Conservation (phyloP, 352 stramenopile genomes). For the Pythium grandisporangium region DNA sequence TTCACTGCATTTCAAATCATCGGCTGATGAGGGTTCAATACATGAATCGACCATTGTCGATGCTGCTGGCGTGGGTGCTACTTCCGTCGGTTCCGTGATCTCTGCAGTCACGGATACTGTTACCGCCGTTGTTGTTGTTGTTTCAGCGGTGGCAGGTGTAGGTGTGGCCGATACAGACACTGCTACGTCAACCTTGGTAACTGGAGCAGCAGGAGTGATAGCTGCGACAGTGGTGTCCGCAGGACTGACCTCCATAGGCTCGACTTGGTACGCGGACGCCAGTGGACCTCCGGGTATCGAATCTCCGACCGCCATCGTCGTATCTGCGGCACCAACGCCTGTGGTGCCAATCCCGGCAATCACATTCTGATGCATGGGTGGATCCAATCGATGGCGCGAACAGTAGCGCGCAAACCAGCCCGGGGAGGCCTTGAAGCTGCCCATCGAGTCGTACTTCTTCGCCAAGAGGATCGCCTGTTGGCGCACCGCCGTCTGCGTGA, state of each 20-base stretch:
- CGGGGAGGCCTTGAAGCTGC: conserved; percentile 77
- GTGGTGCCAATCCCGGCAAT: background rate
- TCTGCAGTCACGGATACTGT: no score
- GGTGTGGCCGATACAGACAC: no score
- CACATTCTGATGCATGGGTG: conserved; percentile 22
- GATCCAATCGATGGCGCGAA: conserved; percentile 72
- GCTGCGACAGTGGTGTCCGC: background rate
- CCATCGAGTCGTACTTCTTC: conserved; percentile 82
- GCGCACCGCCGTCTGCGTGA: conserved; percentile 77
- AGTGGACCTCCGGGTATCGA: conserved; percentile 15
- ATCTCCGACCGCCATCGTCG: conserved; percentile 14
- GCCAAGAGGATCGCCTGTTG: conserved; percentile 77
- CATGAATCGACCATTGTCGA: no score
- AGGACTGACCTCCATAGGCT: conserved; percentile 1
- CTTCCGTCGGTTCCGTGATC: no score
- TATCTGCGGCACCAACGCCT: conserved; percentile 1
- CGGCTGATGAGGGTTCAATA: no score
- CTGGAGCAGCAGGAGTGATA: background rate
- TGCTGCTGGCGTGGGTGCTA: no score
- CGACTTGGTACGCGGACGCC: conserved; percentile 16
- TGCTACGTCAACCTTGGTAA: background rate
- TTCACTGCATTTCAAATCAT: conserved; percentile 13
- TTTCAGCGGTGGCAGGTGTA: no score
- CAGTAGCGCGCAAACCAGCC: conserved; percentile 86
- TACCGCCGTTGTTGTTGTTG: no score